Evolutionary conservation across 2,329 filamentous ascomycete species (phyloP).

Genomic region (Colletotrichum lindemuthianum): DNA sequence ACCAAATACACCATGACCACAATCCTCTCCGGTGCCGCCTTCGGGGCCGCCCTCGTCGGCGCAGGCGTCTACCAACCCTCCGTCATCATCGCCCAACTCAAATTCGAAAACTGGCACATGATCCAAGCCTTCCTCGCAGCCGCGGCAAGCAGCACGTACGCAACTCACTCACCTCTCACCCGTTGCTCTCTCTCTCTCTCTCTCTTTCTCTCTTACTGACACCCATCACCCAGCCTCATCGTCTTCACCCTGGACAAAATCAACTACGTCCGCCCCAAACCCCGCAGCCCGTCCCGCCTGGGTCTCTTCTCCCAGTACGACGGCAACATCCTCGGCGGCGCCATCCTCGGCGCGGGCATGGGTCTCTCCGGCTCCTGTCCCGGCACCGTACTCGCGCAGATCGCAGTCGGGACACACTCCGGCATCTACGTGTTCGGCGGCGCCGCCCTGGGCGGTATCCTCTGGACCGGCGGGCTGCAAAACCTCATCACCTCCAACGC

Average conservation of each 20-base stretch:
- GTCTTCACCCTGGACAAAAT: slow-evolving; percentile 57
- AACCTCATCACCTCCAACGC: slow-evolving; percentile 45
- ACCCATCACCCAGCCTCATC: slow-evolving; percentile 48
- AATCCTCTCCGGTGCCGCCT: slow-evolving; percentile 63
- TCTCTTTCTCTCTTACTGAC: slow-evolving; percentile 37
- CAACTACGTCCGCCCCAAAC: slow-evolving; percentile 54
- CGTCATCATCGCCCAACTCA: slow-evolving; percentile 70
- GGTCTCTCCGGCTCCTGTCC: slow-evolving; percentile 72
- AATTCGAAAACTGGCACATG: slow-evolving; percentile 72
- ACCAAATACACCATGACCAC: slow-evolving; percentile 39
- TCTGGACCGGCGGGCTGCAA: slow-evolving; percentile 58
- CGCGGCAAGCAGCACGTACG: slow-evolving; percentile 70
- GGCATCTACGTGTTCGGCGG: slow-evolving; percentile 65
- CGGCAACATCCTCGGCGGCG: slow-evolving; percentile 72
- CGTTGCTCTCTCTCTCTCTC: background rate
- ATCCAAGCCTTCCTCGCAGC: slow-evolving; percentile 71
- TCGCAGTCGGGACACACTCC: slow-evolving; percentile 62
- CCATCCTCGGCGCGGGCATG: slow-evolving; percentile 73
- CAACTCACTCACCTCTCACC: slow-evolving; percentile 22
- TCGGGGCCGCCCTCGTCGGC: slow-evolving; percentile 69
- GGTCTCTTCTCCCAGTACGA: slow-evolving; percentile 66
- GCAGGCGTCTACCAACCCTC: slow-evolving; percentile 69
- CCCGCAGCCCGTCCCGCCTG: slow-evolving; percentile 61
- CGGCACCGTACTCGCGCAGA: slow-evolving; percentile 71
- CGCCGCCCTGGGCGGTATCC: slow-evolving; percentile 63